phyloP scores from a whole-genome alignment of 176 grass and related monocot species.

The Panicum miliaceum region DNA sequence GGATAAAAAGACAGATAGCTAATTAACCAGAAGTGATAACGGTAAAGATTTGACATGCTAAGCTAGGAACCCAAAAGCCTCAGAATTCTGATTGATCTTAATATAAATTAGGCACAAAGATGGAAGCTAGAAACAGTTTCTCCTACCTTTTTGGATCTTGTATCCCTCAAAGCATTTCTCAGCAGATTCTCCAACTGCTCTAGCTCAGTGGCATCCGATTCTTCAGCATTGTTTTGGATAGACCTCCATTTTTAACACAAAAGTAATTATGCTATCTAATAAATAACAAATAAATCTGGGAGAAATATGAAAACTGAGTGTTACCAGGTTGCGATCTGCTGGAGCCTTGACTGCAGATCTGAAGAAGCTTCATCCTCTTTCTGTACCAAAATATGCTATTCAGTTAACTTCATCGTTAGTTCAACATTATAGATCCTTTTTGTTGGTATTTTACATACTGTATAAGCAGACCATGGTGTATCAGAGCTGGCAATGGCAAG shows the following conservation, averaged over 20 bases:
- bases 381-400: neutral
- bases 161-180: neutral
- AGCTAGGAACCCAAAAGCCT: neutral
- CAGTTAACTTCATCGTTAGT: neutral
- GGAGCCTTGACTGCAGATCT: conserved; percentile 9
- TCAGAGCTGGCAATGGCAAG: neutral
- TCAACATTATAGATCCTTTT: neutral
- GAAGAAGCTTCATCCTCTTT: neutral
- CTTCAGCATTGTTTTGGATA: neutral
- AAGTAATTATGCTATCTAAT: neutral
- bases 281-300: neutral
- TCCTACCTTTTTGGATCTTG: neutral
- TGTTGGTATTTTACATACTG: neutral
- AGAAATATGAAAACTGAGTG: neutral
- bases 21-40: neutral
- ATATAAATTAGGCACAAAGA: neutral
- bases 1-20: neutral
- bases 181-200: neutral
- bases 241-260: neutral
- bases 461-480: neutral
- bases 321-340: neutral
- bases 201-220: neutral
- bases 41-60: neutral
- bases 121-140: neutral
- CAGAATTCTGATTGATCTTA: neutral